These are phyloP conservation scores for Populus davidiana DNA, from an alignment of 345 rosid genomes.

Conservation along the genomic window DNA sequence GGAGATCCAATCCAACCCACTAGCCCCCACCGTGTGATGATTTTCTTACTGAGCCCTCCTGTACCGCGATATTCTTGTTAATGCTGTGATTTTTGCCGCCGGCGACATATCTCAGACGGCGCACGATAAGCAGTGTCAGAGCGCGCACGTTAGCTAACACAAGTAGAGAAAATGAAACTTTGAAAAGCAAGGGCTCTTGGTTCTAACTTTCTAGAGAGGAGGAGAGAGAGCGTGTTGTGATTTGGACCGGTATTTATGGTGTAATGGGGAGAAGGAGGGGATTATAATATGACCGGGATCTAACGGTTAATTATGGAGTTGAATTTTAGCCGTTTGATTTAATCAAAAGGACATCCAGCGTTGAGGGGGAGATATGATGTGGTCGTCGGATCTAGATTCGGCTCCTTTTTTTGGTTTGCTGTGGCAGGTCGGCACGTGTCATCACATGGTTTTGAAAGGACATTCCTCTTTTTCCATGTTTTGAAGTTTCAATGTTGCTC, in stretches of 20 bases:
- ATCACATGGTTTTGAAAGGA: not conserved
- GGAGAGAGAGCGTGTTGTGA: slow-evolving; percentile 1
- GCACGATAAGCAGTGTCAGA: slow-evolving; percentile 32
- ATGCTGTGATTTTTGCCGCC: slow-evolving; percentile 25
- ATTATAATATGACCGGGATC: slow-evolving; percentile 50
- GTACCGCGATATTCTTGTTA: slow-evolving; percentile 52
- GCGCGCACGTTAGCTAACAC: slow-evolving; percentile 32
- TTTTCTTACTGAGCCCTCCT: slow-evolving; percentile 28
- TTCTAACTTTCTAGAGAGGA: slow-evolving; percentile 2
- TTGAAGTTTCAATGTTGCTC: not conserved
- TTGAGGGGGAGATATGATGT: slow-evolving; percentile 36
- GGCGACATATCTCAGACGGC: slow-evolving; percentile 46
- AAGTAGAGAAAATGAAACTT: not conserved
- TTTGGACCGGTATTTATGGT: slow-evolving; percentile 41
- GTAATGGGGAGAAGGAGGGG: slow-evolving; percentile 23
- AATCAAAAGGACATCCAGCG: slow-evolving; percentile 32
- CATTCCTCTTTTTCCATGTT: not conserved
- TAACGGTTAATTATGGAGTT: slow-evolving; percentile 16
- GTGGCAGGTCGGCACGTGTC: slow-evolving; percentile 71
- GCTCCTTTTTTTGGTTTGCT: slow-evolving; percentile 33
- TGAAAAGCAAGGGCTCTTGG: not conserved
- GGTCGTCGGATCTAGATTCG: slow-evolving; percentile 62
- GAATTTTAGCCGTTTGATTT: slow-evolving; percentile 44
- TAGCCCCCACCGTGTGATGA: slow-evolving; percentile 17
- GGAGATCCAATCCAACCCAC: not conserved